Evolutionary conservation across 257 asterid species (phyloP), one percentile per base, ranked within the genome.

Genomic region (Ocimum tenuiflorum): DNA sequence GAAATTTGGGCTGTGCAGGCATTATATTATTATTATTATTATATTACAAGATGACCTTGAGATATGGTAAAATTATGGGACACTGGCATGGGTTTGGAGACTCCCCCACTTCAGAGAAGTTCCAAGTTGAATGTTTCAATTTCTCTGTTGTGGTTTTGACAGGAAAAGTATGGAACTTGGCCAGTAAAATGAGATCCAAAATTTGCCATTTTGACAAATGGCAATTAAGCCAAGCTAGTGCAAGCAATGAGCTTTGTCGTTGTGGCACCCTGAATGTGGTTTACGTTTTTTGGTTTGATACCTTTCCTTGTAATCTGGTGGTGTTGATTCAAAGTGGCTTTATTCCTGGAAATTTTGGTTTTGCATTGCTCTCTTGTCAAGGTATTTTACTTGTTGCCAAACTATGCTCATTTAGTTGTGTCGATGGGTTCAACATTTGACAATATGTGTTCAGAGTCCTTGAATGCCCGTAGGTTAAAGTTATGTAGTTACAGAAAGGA

Each of bases 1-100:
- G 74, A 69, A 67, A 27, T 7, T 75, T 19, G 60, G 15, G 51
- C 53, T 67, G 63, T 50, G 73, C 58, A 11, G 60, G 62, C 64
- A 10, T 64, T 23, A 33, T 24, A 50, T 23, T n/a, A n/a, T n/a
- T n/a, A n/a, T n/a, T n/a, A n/a, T n/a, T n/a, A 13, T 14, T 33
- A 41, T 27, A 63, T 17, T 59, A 38, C 54, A 46, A 36, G 71
- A 67, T 31, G 39, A 58, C 52, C 57, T 20, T 4, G 22, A 29
- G 76, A 33, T 11, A 47, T 63, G 45, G 47, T 54, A n/a, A 63
- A 57, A 35, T 8, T 39, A 45, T 71, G 60, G 36, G 20, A 29
- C 45, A 39, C 22, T 14, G 64, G 6, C 15, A 42, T 9, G 17
- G 36, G 29, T 56, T 15, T 77, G 53, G 36, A 64, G 54, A 62